phyloP scores from a whole-genome alignment of 2,329 filamentous ascomycete genomes.

The Colletotrichum lentis region DNA sequence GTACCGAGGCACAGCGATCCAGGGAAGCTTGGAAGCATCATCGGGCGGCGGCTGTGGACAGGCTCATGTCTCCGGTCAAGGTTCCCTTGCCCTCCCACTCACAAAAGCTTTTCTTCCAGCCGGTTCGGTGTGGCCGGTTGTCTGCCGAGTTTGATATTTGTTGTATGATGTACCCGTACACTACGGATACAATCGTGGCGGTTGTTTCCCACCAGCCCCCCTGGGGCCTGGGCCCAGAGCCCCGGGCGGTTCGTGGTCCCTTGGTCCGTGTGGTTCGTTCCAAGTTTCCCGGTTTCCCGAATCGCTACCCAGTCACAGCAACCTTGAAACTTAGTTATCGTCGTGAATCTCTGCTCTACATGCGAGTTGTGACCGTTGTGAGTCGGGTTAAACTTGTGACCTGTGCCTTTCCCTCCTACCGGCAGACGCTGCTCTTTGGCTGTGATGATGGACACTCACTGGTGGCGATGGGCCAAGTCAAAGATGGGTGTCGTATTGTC shows the following conservation, averaged over 20 bases:
- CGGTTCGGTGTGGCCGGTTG: constrained; percentile 18
- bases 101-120: constrained; percentile 16
- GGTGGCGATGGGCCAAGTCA: not conserved
- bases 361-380: no score
- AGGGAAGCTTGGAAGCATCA: constrained; percentile 7
- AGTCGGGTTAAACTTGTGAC: no score
- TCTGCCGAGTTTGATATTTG: not conserved
- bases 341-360: not conserved
- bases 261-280: constrained; percentile 20
- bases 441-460: not conserved
- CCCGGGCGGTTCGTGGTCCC: constrained; percentile 15
- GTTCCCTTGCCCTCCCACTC: constrained; percentile 16
- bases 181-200: no score
- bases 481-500: constrained; percentile 4
- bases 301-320: not conserved
- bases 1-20: constrained; percentile 7
- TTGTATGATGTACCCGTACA: no score
- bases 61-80: constrained; percentile 35
- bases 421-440: not conserved
- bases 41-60: constrained; percentile 16
- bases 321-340: constrained; percentile 3
- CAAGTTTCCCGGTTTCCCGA: constrained; percentile 22
- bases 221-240: no score
- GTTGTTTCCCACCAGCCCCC: no score
- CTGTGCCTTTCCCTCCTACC: no score